These are phyloP conservation scores for Chlorella ohadii DNA, from an alignment of 139 green algal genomes.

Conservation along the genomic window DNA sequence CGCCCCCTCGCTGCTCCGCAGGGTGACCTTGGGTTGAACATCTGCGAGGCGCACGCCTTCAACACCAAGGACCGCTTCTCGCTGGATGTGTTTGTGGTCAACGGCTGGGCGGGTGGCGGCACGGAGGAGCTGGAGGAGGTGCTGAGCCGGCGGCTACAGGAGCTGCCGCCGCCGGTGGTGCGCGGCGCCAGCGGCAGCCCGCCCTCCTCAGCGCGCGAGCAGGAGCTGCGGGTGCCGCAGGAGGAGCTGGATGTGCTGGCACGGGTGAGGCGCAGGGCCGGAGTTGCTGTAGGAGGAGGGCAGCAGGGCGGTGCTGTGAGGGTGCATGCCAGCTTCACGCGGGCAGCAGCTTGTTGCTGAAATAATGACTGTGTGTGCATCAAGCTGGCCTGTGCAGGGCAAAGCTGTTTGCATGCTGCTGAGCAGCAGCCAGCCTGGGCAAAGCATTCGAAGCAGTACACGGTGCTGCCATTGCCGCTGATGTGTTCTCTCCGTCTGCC, in stretches of 20 bases:
- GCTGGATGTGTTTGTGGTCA: constrained; percentile 98
- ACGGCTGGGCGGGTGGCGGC: constrained; percentile 74
- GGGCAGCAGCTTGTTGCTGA: too few relatives aligned
- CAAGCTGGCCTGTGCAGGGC: too few relatives aligned
- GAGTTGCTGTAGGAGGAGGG: not conserved
- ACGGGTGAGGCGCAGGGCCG: not conserved
- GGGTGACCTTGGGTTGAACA: constrained; percentile 96
- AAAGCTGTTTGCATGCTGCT: too few relatives aligned
- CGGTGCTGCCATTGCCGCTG: not conserved
- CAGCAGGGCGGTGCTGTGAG: too few relatives aligned
- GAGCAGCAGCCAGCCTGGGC: too few relatives aligned
- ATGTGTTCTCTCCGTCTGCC: not conserved
- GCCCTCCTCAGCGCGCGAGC: constrained; percentile 15
- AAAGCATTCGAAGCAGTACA: too few relatives aligned
- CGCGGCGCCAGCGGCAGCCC: constrained; percentile 19
- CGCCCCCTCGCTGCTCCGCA: constrained; percentile 26
- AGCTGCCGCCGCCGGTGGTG: constrained; percentile 74
- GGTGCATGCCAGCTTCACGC: too few relatives aligned
- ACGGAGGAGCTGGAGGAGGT: constrained; percentile 76
- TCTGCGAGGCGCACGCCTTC: constrained; percentile 98
- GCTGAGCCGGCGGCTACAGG: constrained; percentile 77
- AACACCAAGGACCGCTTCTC: constrained; percentile 95
- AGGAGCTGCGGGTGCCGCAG: constrained; percentile 50
- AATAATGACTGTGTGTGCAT: too few relatives aligned
- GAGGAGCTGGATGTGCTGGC: constrained; percentile 49